Percentiles rank a stretch among this genome's conserved stretches.
phyloP scores from a whole-genome alignment of 2,329 filamentous ascomycete species.

The Exophiala viscosa region DNA sequence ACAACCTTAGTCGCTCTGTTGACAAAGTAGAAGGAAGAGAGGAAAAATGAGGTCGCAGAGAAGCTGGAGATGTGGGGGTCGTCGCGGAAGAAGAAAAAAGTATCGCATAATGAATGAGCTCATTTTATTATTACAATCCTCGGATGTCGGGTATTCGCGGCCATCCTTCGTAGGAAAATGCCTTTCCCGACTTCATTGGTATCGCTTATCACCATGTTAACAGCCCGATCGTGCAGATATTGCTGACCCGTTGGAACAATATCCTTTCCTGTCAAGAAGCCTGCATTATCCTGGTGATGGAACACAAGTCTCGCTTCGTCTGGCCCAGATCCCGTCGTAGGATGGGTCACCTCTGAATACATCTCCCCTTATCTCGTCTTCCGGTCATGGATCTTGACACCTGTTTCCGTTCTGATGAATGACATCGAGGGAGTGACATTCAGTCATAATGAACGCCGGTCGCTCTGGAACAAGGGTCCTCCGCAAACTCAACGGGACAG shows the following conservation, averaged over 20 bases:
- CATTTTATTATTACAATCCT: background rate
- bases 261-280: no score
- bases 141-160: background rate
- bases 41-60: conserved; percentile 23
- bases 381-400: background rate
- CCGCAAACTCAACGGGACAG: conserved; percentile 41
- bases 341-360: no score
- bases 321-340: no score
- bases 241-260: no score
- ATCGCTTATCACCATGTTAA: no score
- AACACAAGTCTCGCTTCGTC: no score
- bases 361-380: background rate
- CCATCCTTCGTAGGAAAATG: no score
- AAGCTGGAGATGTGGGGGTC: conserved; percentile 1
- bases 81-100: no score
- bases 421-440: background rate
- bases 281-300: no score
- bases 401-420: no score
- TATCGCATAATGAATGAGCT: background rate
- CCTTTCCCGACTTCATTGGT: no score
- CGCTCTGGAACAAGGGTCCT: conserved; percentile 37
- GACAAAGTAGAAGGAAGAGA: background rate
- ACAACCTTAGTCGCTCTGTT: background rate
- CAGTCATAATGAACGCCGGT: conserved; percentile 11
- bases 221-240: no score